Evolutionary conservation across 2,329 filamentous ascomycete species (phyloP).

Genomic region (Dactylonectria macrodidyma): DNA sequence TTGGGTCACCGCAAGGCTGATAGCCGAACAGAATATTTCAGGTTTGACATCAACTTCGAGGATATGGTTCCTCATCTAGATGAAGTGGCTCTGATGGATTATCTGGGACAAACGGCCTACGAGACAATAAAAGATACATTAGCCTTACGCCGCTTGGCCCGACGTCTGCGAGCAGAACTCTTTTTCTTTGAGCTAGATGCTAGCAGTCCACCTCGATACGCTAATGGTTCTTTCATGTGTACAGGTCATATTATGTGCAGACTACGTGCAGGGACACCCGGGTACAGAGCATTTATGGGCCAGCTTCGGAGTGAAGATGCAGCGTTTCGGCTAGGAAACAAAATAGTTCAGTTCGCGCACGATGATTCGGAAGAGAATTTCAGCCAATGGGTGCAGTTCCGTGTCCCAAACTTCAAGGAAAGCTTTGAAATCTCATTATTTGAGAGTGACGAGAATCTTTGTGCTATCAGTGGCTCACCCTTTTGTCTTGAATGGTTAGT

Average conservation of each 20-base stretch:
- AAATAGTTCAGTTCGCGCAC: constrained; percentile 10
- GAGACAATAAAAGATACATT: constrained; percentile 9
- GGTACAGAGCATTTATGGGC: constrained; percentile 18
- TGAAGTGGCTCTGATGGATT: constrained; percentile 27
- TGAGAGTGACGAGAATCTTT: constrained; percentile 11
- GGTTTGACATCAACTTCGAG: constrained; percentile 30
- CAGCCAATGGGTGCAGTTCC: constrained; percentile 17
- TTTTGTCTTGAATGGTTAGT: constrained; percentile 31
- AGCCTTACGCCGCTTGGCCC: constrained; percentile 15
- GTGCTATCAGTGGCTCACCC: constrained; percentile 30
- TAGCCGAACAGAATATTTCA: constrained; percentile 22
- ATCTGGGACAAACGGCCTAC: constrained; percentile 16
- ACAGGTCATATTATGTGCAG: constrained; percentile 21
- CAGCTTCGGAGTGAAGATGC: neutral
- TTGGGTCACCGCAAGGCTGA: constrained; percentile 28
- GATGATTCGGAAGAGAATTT: constrained; percentile 15
- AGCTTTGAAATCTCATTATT: constrained; percentile 9
- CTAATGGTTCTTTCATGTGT: constrained; percentile 25
- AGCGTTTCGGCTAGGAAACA: constrained; percentile 11
- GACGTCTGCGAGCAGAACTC: constrained; percentile 29
- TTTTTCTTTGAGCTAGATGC: constrained; percentile 31
- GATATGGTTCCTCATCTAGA: constrained; percentile 25
- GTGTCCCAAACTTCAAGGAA: constrained; percentile 15
- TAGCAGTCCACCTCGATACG: constrained; percentile 16
- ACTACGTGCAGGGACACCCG: constrained; percentile 19